Evolutionary conservation across 371 early-diverging fungal genomes (phyloP).

Genomic region (Mucor circinelloides): DNA sequence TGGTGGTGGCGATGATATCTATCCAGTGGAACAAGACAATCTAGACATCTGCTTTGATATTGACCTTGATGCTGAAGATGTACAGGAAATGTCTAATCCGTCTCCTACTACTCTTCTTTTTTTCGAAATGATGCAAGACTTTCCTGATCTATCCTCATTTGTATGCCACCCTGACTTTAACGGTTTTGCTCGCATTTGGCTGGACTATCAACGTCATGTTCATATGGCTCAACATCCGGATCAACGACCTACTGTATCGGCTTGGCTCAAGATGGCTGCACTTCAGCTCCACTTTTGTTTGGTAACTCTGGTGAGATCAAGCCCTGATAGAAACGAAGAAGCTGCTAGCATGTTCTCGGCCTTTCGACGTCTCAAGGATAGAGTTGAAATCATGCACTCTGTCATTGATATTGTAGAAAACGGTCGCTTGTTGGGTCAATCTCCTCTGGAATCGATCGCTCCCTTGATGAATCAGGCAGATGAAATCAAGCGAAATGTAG

Average conservation of each 20-base stretch:
- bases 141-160: constrained; percentile 33
- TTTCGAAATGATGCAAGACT: constrained; percentile 24
- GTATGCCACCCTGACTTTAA: constrained; percentile 25
- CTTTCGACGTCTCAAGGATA: constrained; percentile 20
- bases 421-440: constrained; percentile 16
- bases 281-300: constrained; percentile 16
- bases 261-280: constrained; percentile 16
- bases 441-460: constrained; percentile 8
- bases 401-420: constrained; percentile 23
- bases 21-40: not conserved
- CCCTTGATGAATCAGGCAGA: constrained; percentile 5
- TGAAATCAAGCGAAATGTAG: not conserved
- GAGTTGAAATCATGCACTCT: constrained; percentile 22
- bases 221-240: constrained; percentile 18
- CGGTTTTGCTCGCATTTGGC: constrained; percentile 32
- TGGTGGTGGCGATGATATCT: not conserved
- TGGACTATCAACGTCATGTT: constrained; percentile 23
- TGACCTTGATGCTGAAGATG: not conserved
- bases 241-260: constrained; percentile 6
- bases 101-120: not conserved
- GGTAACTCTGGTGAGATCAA: not conserved
- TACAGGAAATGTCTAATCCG: not conserved
- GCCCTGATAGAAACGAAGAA: constrained; percentile 3
- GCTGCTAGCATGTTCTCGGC: constrained; percentile 25
- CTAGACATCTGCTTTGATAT: not conserved